Percentiles rank a stretch among this genome's conserved stretches.
Evolutionary conservation across 1,284 basidiomycete species (phyloP).

Genomic region (Malassezia sympodialis): DNA sequence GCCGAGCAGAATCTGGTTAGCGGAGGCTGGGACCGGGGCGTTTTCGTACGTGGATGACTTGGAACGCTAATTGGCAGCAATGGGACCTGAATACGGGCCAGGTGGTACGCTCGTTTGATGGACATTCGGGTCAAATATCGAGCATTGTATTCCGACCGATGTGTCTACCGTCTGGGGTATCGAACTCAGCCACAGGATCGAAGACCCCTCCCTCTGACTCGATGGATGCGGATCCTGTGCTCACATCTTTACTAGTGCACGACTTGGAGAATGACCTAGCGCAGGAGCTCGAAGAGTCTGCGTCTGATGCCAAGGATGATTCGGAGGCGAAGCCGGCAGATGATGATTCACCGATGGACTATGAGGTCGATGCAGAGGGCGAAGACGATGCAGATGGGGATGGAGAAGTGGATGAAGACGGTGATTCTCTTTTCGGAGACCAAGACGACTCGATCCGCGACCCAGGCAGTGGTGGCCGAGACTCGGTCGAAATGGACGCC

Average conservation of each 20-base stretch:
- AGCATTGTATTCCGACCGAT: constrained; percentile 66
- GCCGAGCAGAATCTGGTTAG: constrained; percentile 77
- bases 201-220: background rate
- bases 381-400: constrained; percentile 34
- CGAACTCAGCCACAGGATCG: background rate
- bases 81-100: constrained; percentile 95
- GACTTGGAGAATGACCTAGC: background rate
- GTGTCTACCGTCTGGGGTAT: background rate
- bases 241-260: background rate
- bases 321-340: constrained; percentile 30
- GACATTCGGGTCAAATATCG: constrained; percentile 77
- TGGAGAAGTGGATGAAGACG: constrained; percentile 25
- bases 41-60: constrained; percentile 58
- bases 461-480: constrained; percentile 22
- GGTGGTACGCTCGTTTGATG: constrained; percentile 63
- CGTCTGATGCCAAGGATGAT: constrained; percentile 27
- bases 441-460: constrained; percentile 11
- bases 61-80: constrained; percentile 58
- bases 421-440: constrained; percentile 26
- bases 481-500: constrained; percentile 18
- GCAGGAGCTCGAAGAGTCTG: background rate
- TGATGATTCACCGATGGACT: constrained; percentile 21
- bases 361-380: constrained; percentile 21
- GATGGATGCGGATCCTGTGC: background rate
- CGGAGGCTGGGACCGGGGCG: constrained; percentile 87